phyloP scores from a whole-genome alignment of 192 early-diverging fungal species.

The Martensiomyces pterosporus region DNA sequence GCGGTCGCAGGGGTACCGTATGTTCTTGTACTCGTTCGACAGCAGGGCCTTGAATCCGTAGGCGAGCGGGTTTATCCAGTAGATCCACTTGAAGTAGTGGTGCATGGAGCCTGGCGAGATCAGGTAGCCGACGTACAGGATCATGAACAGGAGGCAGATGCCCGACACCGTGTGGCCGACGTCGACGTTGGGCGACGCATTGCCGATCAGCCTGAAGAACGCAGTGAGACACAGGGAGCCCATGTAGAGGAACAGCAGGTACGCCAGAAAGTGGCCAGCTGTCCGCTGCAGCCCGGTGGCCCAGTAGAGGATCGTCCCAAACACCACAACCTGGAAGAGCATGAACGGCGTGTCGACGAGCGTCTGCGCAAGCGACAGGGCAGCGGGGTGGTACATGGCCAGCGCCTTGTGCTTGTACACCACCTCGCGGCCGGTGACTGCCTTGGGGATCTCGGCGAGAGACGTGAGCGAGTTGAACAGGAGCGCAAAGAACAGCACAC shows the following conservation, averaged over 20 bases:
- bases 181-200: constrained; percentile 1
- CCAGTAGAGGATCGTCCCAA: constrained; percentile 53
- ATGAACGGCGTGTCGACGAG: constrained; percentile 49
- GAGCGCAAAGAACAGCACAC: constrained; percentile 54
- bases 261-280: constrained; percentile 53
- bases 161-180: constrained; percentile 8
- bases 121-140: constrained; percentile 30
- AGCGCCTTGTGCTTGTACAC: constrained; percentile 75
- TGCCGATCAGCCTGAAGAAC: constrained; percentile 37
- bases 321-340: constrained; percentile 52
- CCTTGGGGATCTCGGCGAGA: constrained; percentile 63
- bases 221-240: constrained; percentile 51
- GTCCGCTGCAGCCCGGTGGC: constrained; percentile 50
- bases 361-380: constrained; percentile 22
- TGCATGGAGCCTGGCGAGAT: constrained; percentile 52
- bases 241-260: constrained; percentile 50
- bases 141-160: constrained; percentile 1
- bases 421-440: constrained; percentile 66
- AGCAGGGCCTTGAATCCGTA: constrained; percentile 55
- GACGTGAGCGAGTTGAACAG: constrained; percentile 67
- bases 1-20: constrained; percentile 24
- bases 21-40: constrained; percentile 32
- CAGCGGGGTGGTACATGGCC: constrained; percentile 50
- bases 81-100: constrained; percentile 52
- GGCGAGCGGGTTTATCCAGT: constrained; percentile 56